These are phyloP conservation scores for Cyberlindnera japonica DNA, from an alignment of 805 yeast genomes.

Conservation along the genomic window DNA sequence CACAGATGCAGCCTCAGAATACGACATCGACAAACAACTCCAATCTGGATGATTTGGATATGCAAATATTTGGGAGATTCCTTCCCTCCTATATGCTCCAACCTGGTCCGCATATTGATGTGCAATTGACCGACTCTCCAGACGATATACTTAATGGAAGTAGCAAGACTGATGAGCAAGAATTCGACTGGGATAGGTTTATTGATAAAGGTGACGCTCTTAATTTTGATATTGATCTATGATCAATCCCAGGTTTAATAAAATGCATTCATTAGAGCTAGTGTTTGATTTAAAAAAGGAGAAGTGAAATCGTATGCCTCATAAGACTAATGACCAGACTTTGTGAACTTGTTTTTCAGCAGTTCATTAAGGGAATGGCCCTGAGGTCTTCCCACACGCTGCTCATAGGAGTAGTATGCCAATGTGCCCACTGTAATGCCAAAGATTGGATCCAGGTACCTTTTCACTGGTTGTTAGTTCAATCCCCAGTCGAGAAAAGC, in stretches of 20 bases:
- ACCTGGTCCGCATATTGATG: not conserved
- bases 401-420: constrained; percentile 63
- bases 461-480: constrained; percentile 11
- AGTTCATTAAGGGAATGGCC: constrained; percentile 62
- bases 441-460: constrained; percentile 60
- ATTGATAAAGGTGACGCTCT: constrained; percentile 23
- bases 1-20: constrained; percentile 30
- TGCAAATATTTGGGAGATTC: constrained; percentile 76
- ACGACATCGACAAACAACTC: not conserved
- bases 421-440: constrained; percentile 59
- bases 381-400: constrained; percentile 48
- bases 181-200: constrained; percentile 29
- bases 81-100: constrained; percentile 75
- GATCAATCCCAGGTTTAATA: constrained; percentile 1
- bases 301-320: too few relatives aligned
- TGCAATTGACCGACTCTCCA: constrained; percentile 7
- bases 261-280: too few relatives aligned
- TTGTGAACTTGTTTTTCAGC: constrained; percentile 33
- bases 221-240: constrained; percentile 15
- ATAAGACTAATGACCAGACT: too few relatives aligned
- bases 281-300: too few relatives aligned
- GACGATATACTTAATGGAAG: constrained; percentile 3
- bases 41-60: constrained; percentile 49
- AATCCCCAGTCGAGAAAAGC: not conserved
- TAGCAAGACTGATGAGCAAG: constrained; percentile 8